Evolutionary conservation across 805 yeast species (phyloP).

Genomic region (Saccharomycopsis fodiens): DNA sequence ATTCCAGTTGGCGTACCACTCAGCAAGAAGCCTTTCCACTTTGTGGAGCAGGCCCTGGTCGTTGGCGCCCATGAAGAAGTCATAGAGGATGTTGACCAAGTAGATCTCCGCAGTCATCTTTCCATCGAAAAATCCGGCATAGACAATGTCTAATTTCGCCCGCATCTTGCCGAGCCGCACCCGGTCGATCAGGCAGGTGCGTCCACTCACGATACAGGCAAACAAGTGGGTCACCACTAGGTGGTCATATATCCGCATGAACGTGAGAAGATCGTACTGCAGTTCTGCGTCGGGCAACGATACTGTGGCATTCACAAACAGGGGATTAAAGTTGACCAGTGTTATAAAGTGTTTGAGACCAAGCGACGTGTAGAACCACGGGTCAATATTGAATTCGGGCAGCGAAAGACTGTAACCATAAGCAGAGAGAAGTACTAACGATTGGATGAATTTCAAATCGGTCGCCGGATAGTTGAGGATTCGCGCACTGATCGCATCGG

Average conservation of each 20-base stretch:
- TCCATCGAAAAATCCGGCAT: constrained; percentile 53
- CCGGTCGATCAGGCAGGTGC: constrained; percentile 41
- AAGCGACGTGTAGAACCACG: constrained; percentile 44
- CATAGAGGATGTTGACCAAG: constrained; percentile 18
- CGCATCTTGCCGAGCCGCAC: constrained; percentile 40
- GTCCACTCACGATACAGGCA: constrained; percentile 43
- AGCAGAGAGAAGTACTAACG: constrained; percentile 41
- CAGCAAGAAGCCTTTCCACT: constrained; percentile 27
- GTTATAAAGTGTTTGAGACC: constrained; percentile 42
- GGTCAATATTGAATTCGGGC: constrained; percentile 34
- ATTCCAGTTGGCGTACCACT: constrained; percentile 48
- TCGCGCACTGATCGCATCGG: constrained; percentile 33
- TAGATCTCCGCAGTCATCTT: constrained; percentile 51
- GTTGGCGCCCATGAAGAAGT: constrained; percentile 11
- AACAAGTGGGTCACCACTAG: constrained; percentile 43
- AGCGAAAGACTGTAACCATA: constrained; percentile 41
- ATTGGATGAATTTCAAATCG: constrained; percentile 42
- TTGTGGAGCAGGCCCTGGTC: constrained; percentile 21
- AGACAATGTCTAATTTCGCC: constrained; percentile 36
- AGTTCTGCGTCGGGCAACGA: constrained; percentile 21
- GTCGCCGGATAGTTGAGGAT: constrained; percentile 28
- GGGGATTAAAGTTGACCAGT: constrained; percentile 23
- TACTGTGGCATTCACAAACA: constrained; percentile 17
- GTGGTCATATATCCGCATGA: constrained; percentile 47
- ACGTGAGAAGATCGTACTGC: constrained; percentile 40